phyloP scores from a whole-genome alignment of 345 rosid genomes.

The Viola odorata region DNA sequence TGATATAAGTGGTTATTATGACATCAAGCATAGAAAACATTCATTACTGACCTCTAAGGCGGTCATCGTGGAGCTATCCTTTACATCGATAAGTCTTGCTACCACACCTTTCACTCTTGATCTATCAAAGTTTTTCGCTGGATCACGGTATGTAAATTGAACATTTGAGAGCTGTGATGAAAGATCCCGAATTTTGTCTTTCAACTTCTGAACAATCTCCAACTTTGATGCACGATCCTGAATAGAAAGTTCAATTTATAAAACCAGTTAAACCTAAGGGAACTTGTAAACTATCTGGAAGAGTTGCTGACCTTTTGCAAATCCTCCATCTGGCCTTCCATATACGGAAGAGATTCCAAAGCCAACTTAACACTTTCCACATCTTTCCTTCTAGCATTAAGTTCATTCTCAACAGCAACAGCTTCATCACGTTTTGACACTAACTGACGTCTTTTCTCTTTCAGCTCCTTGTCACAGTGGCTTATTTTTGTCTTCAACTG shows the following conservation, averaged over 20 bases:
- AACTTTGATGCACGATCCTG: slow-evolving; percentile 72
- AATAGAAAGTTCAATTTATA: slow-evolving; percentile 11
- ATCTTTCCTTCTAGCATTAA: slow-evolving; percentile 55
- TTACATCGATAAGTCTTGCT: slow-evolving; percentile 84
- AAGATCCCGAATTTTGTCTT: slow-evolving; percentile 67
- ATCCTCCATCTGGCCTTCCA: slow-evolving; percentile 83
- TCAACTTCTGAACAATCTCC: slow-evolving; percentile 65
- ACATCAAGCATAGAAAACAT: background rate
- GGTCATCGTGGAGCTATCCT: slow-evolving; percentile 71
- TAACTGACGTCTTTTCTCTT: slow-evolving; percentile 62
- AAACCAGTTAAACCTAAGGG: slow-evolving; percentile 14
- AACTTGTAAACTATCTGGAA: slow-evolving; percentile 4
- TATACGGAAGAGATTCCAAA: slow-evolving; percentile 59
- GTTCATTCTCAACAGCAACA: slow-evolving; percentile 64
- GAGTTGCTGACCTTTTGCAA: slow-evolving; percentile 64
- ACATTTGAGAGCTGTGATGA: slow-evolving; percentile 74
- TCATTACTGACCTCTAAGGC: slow-evolving; percentile 73
- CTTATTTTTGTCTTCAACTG: slow-evolving; percentile 79
- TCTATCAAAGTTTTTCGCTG: slow-evolving; percentile 75
- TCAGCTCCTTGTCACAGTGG: slow-evolving; percentile 79
- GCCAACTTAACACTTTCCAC: slow-evolving; percentile 49
- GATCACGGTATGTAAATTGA: slow-evolving; percentile 83
- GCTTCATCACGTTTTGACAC: slow-evolving; percentile 81
- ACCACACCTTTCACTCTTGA: slow-evolving; percentile 96
- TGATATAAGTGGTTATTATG: background rate